A percentile compares a stretch with the other conserved stretches of the same genome.
Conservation (phyloP, 2,329 filamentous ascomycete species). For the Coniosporium tulheliwenetii region DNA sequence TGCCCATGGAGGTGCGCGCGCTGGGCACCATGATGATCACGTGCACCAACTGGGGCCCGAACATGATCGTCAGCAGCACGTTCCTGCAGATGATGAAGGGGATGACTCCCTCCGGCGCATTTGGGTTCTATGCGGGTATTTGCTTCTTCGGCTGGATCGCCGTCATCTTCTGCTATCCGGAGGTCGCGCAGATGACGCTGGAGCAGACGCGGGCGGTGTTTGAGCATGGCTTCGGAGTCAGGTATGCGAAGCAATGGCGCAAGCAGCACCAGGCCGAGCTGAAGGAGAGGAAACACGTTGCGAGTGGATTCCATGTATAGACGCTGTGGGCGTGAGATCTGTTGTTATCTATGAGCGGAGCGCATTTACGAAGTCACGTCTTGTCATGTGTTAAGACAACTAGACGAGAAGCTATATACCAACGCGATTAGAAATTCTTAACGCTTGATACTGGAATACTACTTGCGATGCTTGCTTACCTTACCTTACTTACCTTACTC, state of each 20-base stretch:
- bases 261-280: constrained; percentile 17
- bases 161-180: constrained; percentile 22
- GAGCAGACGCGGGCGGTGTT: constrained; percentile 20
- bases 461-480: too few species aligned
- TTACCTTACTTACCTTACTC: too few species aligned
- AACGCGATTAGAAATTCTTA: too few species aligned
- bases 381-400: too few species aligned
- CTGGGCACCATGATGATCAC: constrained; percentile 21
- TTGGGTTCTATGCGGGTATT: constrained; percentile 24
- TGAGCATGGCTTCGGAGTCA: constrained; percentile 18
- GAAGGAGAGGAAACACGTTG: constrained; percentile 1
- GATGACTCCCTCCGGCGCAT: constrained; percentile 20
- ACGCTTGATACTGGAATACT: too few species aligned
- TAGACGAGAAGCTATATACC: too few species aligned
- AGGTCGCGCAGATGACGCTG: constrained; percentile 22
- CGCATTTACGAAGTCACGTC: too few species aligned
- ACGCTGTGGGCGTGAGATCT: too few species aligned
- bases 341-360: too few species aligned
- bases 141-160: constrained; percentile 22
- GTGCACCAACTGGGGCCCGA: constrained; percentile 14
- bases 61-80: constrained; percentile 18
- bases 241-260: constrained; percentile 18
- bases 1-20: constrained; percentile 20
- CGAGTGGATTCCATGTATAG: too few species aligned
- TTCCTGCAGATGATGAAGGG: constrained; percentile 22